Base-by-base conservation (phyloP, 2,329 filamentous ascomycete species). In the Biscogniauxia mediterranea region DNA sequence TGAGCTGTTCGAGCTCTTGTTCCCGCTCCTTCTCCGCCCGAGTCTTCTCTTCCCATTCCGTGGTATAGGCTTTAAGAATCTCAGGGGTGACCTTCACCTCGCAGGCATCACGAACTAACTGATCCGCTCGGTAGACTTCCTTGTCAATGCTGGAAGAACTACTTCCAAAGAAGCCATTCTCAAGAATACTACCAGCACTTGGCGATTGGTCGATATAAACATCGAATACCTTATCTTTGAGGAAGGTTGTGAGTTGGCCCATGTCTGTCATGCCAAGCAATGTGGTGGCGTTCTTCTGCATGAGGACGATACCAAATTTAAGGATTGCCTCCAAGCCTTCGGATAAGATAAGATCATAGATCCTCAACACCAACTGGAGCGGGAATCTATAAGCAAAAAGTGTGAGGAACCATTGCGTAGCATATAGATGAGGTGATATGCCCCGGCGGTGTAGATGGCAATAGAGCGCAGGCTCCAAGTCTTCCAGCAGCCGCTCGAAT, bases 371-470 rank as follows among this genome's bases (percentile, higher is more conserved):
- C 9, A 99, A 86, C 73, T 99, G 95, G 7, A 99, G 83, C 8
- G 95, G 95, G 76, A 99, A 99, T 51, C 96, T 91, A 76, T 99
- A 99, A 32, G 94, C 93, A 73, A 99, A 99, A n/a, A 99, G 83
- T 0, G 95, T 99, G 55, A 99, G 84, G 77, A 99, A 99, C 95
- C 95, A 99, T 76, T 99, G 95, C 0, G 95, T 99, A 52, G 95
- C 95, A 74, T 99, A 99, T 8, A 99, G 83, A 72, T 97, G 92
- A 0, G 95, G 90, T 8, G 90, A 90, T 58, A 99, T 95, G 66
- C 92, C 89, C 59, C 91, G 87, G 61, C 95, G 89, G 71, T 91
- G 91, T 59, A 99, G 85, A 76, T 99, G 95, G 74, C 94, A 97
- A 77, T 96, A 97, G 6, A 99, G 80, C 1, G 93, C 93, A 1